Conservation (phyloP, 2,329 filamentous ascomycete genomes). For the Penicillium rolfsii region DNA sequence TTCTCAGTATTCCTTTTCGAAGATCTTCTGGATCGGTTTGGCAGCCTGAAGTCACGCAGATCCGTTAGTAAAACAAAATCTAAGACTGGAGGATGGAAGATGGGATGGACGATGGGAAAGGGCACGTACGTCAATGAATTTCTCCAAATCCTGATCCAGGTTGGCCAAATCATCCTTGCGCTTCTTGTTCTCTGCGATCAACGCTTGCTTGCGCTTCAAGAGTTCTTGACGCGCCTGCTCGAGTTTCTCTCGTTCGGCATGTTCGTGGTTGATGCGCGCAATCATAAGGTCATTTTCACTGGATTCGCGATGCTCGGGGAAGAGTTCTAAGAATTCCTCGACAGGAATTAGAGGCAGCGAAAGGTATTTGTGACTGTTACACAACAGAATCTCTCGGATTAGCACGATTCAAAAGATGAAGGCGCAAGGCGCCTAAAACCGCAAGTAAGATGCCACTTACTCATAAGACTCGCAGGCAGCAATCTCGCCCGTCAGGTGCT, state of each 20-base stretch:
- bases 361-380: conserved; percentile 71
- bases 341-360: conserved; percentile 81
- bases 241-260: conserved; percentile 77
- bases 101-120: no score
- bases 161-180: conserved; percentile 91
- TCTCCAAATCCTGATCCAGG: conserved; percentile 88
- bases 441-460: conserved; percentile 56
- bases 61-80: conserved; percentile 12
- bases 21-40: conserved; percentile 83
- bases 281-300: conserved; percentile 84
- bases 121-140: conserved; percentile 78
- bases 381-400: not conserved
- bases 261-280: conserved; percentile 88
- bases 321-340: conserved; percentile 76
- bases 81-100: not conserved
- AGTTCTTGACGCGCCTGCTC: conserved; percentile 82
- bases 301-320: conserved; percentile 72
- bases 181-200: conserved; percentile 81
- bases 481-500: conserved; percentile 88
- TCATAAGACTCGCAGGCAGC: conserved; percentile 87
- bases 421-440: not conserved
- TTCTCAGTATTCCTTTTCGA: conserved; percentile 68
- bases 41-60: conserved; percentile 62
- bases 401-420: conserved; percentile 7
- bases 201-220: conserved; percentile 69